These are phyloP conservation scores for Tolypocladium sp. DNA, from an alignment of 2,329 filamentous ascomycete species.

Conservation along the genomic window DNA sequence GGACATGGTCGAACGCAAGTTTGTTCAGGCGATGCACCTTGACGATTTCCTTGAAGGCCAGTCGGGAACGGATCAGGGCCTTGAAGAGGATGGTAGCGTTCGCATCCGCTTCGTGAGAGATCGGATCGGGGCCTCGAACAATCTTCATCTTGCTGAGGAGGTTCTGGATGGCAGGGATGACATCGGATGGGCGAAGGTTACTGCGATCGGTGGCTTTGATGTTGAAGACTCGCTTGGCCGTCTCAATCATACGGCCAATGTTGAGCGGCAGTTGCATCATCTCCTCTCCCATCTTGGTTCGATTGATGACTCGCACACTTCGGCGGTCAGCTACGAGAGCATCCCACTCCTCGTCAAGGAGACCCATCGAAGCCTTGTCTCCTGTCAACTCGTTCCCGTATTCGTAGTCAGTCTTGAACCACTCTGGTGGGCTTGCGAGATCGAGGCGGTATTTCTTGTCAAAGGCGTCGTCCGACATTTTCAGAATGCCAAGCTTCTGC, in stretches of 20 bases:
- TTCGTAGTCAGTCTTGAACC: constrained; percentile 53
- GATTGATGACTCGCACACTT: constrained; percentile 61
- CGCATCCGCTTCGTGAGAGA: constrained; percentile 78
- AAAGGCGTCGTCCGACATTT: constrained; percentile 68
- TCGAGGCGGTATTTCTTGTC: constrained; percentile 78
- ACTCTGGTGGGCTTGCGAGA: constrained; percentile 47
- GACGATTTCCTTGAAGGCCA: constrained; percentile 90
- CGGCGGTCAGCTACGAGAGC: constrained; percentile 64
- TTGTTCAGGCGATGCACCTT: constrained; percentile 79
- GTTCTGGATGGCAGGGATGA: constrained; percentile 68
- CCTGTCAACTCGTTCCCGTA: constrained; percentile 80
- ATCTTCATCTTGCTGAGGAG: constrained; percentile 72
- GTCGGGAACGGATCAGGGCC: constrained; percentile 75
- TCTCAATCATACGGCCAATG: constrained; percentile 81
- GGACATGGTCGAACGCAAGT: constrained; percentile 82
- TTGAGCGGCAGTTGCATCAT: constrained; percentile 90
- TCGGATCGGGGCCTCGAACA: constrained; percentile 73
- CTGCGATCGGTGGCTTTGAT: constrained; percentile 80
- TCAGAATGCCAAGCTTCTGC: constrained; percentile 80
- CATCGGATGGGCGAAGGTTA: constrained; percentile 80
- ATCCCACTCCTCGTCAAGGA: constrained; percentile 85
- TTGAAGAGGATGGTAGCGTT: constrained; percentile 91
- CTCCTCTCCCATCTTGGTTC: constrained; percentile 65
- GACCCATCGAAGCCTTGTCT: constrained; percentile 76
- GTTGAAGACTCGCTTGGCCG: constrained; percentile 81